Percentiles rank a stretch among this genome's conserved stretches.
These are phyloP conservation scores for Aspergillus homomorphus DNA, from an alignment of 495 filamentous ascomycete species.

Conservation along the genomic window DNA sequence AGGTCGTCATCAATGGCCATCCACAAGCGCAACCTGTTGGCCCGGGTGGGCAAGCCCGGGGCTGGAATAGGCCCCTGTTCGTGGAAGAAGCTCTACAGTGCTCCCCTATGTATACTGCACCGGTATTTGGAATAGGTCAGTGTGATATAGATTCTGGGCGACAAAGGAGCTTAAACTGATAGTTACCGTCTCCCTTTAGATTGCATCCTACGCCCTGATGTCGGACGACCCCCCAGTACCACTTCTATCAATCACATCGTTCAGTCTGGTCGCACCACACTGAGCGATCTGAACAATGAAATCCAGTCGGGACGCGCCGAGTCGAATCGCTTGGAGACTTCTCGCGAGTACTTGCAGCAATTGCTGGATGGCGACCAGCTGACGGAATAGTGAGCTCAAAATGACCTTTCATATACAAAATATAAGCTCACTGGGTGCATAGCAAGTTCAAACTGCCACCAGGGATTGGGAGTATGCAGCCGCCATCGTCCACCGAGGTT, in stretches of 20 bases:
- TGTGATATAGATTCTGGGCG: conserved; percentile 20
- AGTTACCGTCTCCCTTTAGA: conserved; percentile 25
- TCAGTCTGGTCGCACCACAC: conserved; percentile 41
- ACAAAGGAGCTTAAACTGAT: conserved; percentile 21
- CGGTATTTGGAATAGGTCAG: conserved; percentile 79
- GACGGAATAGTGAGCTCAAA: conserved; percentile 64
- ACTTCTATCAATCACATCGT: conserved; percentile 46
- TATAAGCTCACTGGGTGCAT: conserved; percentile 17
- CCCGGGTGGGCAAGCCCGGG: conserved; percentile 29
- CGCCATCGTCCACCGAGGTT: conserved; percentile 17
- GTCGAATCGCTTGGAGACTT: conserved; percentile 42
- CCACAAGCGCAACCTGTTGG: conserved; percentile 28
- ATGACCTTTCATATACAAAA: conserved; percentile 10
- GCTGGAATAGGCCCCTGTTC: conserved; percentile 45
- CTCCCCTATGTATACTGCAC: conserved; percentile 85
- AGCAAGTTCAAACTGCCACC: conserved; percentile 68
- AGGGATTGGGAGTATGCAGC: conserved; percentile 22
- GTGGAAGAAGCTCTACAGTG: conserved; percentile 87
- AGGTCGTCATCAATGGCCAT: conserved; percentile 46
- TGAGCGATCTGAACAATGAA: conserved; percentile 40
- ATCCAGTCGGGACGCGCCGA: conserved; percentile 37
- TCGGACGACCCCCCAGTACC: conserved; percentile 41
- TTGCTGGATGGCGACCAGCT: conserved; percentile 64
- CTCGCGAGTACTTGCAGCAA: conserved; percentile 64
- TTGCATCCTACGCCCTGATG: conserved; percentile 39